Percentiles rank a stretch among this genome's conserved stretches.
These are phyloP conservation scores for Chaetomidium leptoderma DNA, from an alignment of 495 filamentous ascomycete species.

Conservation along the genomic window DNA sequence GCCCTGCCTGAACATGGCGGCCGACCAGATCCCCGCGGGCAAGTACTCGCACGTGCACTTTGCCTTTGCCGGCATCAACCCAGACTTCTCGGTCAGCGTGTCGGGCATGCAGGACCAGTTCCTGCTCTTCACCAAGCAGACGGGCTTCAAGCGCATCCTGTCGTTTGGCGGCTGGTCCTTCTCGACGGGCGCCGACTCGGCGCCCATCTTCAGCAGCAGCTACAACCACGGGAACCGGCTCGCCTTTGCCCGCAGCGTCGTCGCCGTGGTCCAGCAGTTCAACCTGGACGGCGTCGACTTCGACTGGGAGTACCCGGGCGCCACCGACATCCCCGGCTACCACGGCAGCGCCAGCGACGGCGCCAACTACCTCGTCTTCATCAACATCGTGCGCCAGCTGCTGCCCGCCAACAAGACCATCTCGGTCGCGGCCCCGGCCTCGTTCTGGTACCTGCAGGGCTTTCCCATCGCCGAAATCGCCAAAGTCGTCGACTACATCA, in stretches of 20 bases:
- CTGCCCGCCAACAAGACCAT: constrained; percentile 25
- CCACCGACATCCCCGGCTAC: constrained; percentile 29
- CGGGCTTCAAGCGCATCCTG: constrained; percentile 31
- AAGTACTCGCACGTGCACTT: constrained; percentile 31
- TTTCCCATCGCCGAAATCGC: constrained; percentile 24
- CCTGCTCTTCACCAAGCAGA: constrained; percentile 20
- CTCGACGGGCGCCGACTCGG: constrained; percentile 21
- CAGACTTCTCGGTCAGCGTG: constrained; percentile 14
- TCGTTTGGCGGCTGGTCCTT: constrained; percentile 40
- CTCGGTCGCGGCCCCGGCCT: constrained; percentile 21
- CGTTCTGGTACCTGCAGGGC: constrained; percentile 17
- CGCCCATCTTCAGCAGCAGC: constrained; percentile 24
- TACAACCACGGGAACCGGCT: constrained; percentile 22
- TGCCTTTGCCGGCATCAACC: constrained; percentile 26
- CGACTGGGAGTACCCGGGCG: constrained; percentile 44
- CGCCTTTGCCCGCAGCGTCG: constrained; percentile 27
- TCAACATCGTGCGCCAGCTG: constrained; percentile 15
- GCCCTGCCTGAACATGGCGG: constrained; percentile 25
- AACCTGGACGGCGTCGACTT: constrained; percentile 37
- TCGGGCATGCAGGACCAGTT: constrained; percentile 17
- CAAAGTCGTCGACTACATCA: constrained; percentile 27
- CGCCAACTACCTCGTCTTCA: constrained; percentile 23
- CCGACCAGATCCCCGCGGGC: constrained; percentile 24
- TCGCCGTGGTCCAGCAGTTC: constrained; percentile 27
- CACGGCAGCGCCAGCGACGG: constrained; percentile 21